These are phyloP conservation scores for Mortierella sp. DNA, from an alignment of 371 early-diverging fungal species.

Conservation along the genomic window DNA sequence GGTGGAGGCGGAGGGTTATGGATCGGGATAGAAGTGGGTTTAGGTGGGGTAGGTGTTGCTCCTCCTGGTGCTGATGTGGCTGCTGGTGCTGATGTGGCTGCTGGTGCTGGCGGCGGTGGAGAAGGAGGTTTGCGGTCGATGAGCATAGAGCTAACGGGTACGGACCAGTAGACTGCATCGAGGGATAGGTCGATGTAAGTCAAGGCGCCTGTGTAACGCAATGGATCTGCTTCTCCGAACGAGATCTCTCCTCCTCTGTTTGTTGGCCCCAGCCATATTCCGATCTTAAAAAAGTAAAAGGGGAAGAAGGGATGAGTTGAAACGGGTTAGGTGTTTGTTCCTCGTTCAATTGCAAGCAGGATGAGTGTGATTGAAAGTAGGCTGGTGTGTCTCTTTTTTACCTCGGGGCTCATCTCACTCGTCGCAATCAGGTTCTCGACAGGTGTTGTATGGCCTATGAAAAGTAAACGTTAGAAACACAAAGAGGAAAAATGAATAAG, in stretches of 20 bases:
- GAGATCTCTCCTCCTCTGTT: slow-evolving; percentile 22
- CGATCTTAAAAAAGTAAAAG: background rate
- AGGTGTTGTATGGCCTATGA: slow-evolving; percentile 14
- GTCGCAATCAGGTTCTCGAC: slow-evolving; percentile 15
- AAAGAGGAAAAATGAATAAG: background rate
- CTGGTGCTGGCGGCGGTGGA: background rate
- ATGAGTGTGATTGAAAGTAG: background rate
- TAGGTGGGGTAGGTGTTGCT: background rate
- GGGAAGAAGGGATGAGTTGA: too few relatives aligned
- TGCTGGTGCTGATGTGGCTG: background rate
- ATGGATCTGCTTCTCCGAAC: slow-evolving; percentile 23
- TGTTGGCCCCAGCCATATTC: slow-evolving; percentile 28
- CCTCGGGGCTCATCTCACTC: slow-evolving; percentile 28
- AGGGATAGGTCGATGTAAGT: slow-evolving; percentile 15
- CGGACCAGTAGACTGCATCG: slow-evolving; percentile 28
- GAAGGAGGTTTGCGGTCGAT: background rate
- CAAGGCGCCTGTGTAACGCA: slow-evolving; percentile 12
- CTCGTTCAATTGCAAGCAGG: background rate
- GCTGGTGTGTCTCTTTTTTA: background rate
- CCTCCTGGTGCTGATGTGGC: background rate
- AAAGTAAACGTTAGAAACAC: too few relatives aligned
- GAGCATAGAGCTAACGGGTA: slow-evolving; percentile 16
- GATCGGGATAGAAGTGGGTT: background rate
- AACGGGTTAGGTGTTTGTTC: background rate
- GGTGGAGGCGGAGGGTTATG: background rate